Evolutionary conservation across 192 early-diverging fungal genomes (phyloP).

Genomic region (Podochytrium sp.): DNA sequence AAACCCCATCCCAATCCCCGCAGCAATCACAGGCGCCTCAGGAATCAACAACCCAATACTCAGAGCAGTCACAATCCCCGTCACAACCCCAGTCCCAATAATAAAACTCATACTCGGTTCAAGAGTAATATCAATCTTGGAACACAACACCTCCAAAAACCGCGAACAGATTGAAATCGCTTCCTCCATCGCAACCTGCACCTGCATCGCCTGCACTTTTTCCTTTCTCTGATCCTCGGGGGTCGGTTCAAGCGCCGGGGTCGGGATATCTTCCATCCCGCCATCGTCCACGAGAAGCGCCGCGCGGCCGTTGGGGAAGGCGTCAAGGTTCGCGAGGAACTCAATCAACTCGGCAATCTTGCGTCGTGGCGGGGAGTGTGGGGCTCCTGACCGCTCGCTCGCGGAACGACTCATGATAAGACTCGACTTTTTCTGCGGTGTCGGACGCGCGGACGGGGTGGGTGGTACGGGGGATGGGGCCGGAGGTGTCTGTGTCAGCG

Average conservation of each 20-base stretch:
- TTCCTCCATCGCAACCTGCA: slow-evolving; percentile 31
- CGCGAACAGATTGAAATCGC: slow-evolving; percentile 19
- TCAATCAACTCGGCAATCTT: slow-evolving; percentile 33
- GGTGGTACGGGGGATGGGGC: too few relatives aligned
- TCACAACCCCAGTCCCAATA: slow-evolving; percentile 35
- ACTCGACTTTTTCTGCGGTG: background rate
- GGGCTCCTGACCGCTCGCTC: background rate
- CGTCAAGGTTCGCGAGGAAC: slow-evolving; percentile 26
- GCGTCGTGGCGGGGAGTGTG: slow-evolving; percentile 3
- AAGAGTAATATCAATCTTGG: slow-evolving; percentile 34
- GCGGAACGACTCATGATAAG: background rate
- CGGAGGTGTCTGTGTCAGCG: background rate
- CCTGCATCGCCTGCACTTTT: slow-evolving; percentile 7
- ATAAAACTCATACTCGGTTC: slow-evolving; percentile 37
- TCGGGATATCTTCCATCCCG: background rate
- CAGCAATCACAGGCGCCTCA: slow-evolving; percentile 38
- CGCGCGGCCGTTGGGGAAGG: slow-evolving; percentile 19
- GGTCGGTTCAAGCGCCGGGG: slow-evolving; percentile 15
- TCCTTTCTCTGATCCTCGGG: slow-evolving; percentile 16
- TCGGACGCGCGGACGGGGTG: too few relatives aligned
- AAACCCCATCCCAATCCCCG: slow-evolving; percentile 39
- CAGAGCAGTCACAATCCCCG: slow-evolving; percentile 34
- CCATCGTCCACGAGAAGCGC: slow-evolving; percentile 5
- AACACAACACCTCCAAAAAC: slow-evolving; percentile 28
- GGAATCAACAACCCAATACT: slow-evolving; percentile 35